Evolutionary conservation across 805 yeast genomes (phyloP).

Genomic region (Saturnispora kantuleensis): DNA sequence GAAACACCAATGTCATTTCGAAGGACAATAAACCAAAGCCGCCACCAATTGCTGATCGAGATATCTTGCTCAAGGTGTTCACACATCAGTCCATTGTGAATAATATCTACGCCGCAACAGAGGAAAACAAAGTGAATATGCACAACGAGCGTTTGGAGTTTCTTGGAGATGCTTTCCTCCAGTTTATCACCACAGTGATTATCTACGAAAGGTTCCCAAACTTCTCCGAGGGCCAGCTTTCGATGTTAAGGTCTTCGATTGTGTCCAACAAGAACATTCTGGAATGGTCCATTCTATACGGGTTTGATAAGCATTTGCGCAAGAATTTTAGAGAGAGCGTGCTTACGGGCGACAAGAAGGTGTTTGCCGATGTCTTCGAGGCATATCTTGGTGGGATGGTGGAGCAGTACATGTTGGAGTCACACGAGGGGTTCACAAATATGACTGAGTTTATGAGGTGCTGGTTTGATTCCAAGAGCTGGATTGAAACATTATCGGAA

Average conservation of each 20-base stretch:
- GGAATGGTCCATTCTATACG: conserved; percentile 61
- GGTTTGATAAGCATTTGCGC: conserved; percentile 48
- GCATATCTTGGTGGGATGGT: conserved; percentile 86
- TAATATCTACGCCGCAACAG: conserved; percentile 38
- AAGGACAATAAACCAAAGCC: conserved; percentile 40
- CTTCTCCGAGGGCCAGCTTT: conserved; percentile 72
- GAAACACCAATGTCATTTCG: conserved; percentile 10
- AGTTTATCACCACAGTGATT: conserved; percentile 58
- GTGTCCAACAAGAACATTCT: conserved; percentile 65
- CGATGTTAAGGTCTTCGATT: conserved; percentile 56
- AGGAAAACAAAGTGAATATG: conserved; percentile 42
- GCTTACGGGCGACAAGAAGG: conserved; percentile 50
- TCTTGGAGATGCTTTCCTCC: conserved; percentile 79
- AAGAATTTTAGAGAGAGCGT: conserved; percentile 31
- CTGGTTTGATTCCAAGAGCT: conserved; percentile 38
- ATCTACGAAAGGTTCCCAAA: conserved; percentile 58
- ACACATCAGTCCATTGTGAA: conserved; percentile 71
- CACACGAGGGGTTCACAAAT: conserved; percentile 41
- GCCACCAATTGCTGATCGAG: conserved; percentile 54
- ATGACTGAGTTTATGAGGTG: conserved; percentile 26
- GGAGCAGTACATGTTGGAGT: conserved; percentile 31
- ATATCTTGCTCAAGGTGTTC: conserved; percentile 59
- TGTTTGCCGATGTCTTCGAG: conserved; percentile 84
- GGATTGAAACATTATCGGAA: conserved; percentile 45
- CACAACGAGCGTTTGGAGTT: conserved; percentile 88